Evolutionary conservation across 495 filamentous ascomycete genomes (phyloP).

Genomic region (Tuber brumale): DNA sequence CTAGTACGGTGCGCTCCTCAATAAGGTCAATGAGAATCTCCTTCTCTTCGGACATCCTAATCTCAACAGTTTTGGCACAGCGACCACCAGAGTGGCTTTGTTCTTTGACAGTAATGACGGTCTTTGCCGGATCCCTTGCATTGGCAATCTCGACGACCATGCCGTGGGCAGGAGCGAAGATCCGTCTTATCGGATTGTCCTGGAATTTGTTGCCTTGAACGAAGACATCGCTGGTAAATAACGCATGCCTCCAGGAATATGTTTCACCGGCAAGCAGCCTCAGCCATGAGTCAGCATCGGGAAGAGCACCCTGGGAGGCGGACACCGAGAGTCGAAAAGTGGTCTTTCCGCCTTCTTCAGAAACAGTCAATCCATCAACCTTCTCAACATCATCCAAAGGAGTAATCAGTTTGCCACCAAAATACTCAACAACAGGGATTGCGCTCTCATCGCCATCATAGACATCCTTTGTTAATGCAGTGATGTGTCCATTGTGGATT

Average conservation of each 20-base stretch:
- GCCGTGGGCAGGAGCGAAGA: constrained; percentile 77
- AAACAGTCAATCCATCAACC: constrained; percentile 73
- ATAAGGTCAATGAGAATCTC: constrained; percentile 80
- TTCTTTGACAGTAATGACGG: constrained; percentile 70
- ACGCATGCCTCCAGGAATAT: constrained; percentile 88
- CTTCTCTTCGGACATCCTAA: constrained; percentile 63
- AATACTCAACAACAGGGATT: constrained; percentile 87
- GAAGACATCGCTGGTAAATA: constrained; percentile 92
- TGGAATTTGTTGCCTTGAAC: constrained; percentile 95
- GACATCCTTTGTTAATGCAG: constrained; percentile 65
- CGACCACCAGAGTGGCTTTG: constrained; percentile 58
- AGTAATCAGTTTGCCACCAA: constrained; percentile 72
- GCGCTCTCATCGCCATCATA: constrained; percentile 65
- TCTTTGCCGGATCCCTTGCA: constrained; percentile 70
- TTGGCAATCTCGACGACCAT: constrained; percentile 81
- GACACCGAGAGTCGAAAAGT: constrained; percentile 72
- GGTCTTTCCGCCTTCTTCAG: constrained; percentile 64
- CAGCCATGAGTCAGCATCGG: constrained; percentile 76
- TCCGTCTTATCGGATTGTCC: constrained; percentile 86
- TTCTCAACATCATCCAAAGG: constrained; percentile 55
- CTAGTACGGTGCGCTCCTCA: constrained; percentile 78
- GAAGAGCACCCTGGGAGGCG: constrained; percentile 59
- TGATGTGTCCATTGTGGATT: constrained; percentile 81
- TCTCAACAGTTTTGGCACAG: constrained; percentile 76
- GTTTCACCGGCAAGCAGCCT: constrained; percentile 75